These are phyloP conservation scores for Mucor sp. DNA, from an alignment of 371 early-diverging fungal genomes.

Conservation along the genomic window DNA sequence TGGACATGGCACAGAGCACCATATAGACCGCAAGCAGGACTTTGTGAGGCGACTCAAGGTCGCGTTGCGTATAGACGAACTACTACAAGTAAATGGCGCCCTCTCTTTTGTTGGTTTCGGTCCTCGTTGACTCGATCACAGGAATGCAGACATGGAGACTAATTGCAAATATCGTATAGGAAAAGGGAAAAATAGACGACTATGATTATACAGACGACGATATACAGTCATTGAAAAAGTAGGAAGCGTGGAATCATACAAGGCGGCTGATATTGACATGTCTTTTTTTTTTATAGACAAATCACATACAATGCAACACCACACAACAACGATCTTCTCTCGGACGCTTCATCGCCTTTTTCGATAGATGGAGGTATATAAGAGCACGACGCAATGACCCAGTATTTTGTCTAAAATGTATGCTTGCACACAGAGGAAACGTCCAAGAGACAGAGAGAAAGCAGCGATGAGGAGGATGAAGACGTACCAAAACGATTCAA, in stretches of 20 bases:
- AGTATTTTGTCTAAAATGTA: background rate
- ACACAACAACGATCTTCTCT: constrained; percentile 15
- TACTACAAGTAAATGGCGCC: constrained; percentile 37
- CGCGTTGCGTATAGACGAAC: constrained; percentile 48
- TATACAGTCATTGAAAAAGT: constrained; percentile 52
- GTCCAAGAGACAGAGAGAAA: constrained; percentile 21
- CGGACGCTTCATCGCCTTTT: constrained; percentile 22
- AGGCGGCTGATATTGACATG: constrained; percentile 14
- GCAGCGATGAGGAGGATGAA: constrained; percentile 27
- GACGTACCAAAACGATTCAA: constrained; percentile 16
- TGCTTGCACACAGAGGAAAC: background rate
- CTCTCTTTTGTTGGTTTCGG: background rate
- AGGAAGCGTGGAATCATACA: background rate
- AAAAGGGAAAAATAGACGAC: constrained; percentile 53
- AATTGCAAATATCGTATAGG: constrained; percentile 14
- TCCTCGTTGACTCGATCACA: background rate
- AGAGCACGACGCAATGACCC: no score
- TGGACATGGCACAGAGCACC: constrained; percentile 44
- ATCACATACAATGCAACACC: constrained; percentile 25
- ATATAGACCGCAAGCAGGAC: constrained; percentile 49
- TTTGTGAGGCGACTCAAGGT: constrained; percentile 47
- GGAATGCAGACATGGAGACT: background rate
- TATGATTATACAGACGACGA: constrained; percentile 51
- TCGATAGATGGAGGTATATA: constrained; percentile 14
- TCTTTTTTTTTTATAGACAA: constrained; percentile 21